A percentile compares a stretch with the other conserved stretches of the same genome.
These are phyloP conservation scores for Phytopythium montanum DNA, from an alignment of 352 stramenopile species.

Conservation along the genomic window DNA sequence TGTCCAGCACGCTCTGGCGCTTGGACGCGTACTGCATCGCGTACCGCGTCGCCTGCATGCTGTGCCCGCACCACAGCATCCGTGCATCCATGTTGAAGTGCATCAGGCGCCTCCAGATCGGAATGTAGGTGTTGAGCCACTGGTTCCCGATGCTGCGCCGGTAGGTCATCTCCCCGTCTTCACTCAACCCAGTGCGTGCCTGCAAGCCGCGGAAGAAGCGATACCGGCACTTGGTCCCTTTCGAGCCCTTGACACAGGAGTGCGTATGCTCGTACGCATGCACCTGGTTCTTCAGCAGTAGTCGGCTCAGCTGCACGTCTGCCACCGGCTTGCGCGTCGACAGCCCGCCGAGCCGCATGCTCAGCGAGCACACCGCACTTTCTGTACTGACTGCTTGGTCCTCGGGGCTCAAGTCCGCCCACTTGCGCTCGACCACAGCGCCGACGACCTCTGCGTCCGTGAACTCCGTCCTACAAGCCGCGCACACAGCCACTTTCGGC, in stretches of 20 bases:
- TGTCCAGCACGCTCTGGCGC: constrained; percentile 19
- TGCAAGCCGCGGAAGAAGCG: constrained; percentile 19
- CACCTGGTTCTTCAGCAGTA: constrained; percentile 15
- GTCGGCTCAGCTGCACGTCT: constrained; percentile 16
- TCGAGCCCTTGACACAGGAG: constrained; percentile 18
- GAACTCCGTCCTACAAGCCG: constrained; percentile 4
- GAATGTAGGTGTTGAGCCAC: constrained; percentile 21
- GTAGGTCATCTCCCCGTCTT: constrained; percentile 14
- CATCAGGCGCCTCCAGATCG: constrained; percentile 15
- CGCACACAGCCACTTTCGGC: constrained; percentile 9
- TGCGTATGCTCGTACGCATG: constrained; percentile 13
- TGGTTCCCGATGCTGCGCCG: constrained; percentile 18
- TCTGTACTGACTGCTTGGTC: constrained; percentile 6
- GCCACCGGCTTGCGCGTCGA: constrained; percentile 7
- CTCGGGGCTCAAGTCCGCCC: constrained; percentile 8
- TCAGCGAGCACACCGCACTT: constrained; percentile 6
- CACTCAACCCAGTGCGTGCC: constrained; percentile 3
- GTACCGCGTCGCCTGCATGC: constrained; percentile 14
- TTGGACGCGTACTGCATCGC: constrained; percentile 22
- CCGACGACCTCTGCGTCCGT: constrained; percentile 6
- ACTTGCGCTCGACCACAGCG: constrained; percentile 6
- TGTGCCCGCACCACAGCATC: constrained; percentile 11
- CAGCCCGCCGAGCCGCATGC: constrained; percentile 13
- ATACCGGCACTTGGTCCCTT: constrained; percentile 18
- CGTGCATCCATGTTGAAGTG: constrained; percentile 28